Conservation (phyloP, 352 stramenopile genomes). For the Phytophthora idaei region DNA sequence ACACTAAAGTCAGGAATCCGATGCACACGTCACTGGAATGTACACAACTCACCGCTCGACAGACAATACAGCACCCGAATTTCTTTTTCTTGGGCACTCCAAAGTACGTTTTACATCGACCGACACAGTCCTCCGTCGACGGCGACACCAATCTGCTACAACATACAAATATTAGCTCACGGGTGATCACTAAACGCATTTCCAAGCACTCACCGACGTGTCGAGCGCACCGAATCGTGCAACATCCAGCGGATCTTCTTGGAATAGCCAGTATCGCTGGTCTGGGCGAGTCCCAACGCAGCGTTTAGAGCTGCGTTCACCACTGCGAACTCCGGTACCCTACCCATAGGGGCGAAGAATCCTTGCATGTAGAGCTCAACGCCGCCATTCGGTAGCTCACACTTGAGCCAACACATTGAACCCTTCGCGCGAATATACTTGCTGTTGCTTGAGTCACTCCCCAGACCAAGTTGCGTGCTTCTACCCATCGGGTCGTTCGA, state of each 20-base stretch:
- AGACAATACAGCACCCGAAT: constrained; percentile 45
- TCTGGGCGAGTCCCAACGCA: constrained; percentile 35
- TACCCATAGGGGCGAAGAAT: constrained; percentile 44
- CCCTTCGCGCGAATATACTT: constrained; percentile 39
- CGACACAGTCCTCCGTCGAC: constrained; percentile 34
- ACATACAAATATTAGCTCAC: constrained; percentile 2
- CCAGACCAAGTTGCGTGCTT: constrained; percentile 26
- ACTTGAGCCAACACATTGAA: constrained; percentile 52
- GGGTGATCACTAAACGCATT: neutral
- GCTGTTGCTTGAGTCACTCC: neutral
- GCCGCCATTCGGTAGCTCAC: constrained; percentile 38
- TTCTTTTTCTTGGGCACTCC: constrained; percentile 32
- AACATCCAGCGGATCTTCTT: constrained; percentile 61
- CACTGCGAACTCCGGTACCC: constrained; percentile 35
- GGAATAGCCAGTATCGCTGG: constrained; percentile 42
- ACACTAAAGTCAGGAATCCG: neutral
- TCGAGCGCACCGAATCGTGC: constrained; percentile 37
- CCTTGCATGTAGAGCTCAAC: constrained; percentile 51
- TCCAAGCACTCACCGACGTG: constrained; percentile 22
- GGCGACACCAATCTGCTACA: constrained; percentile 19
- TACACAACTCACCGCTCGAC: constrained; percentile 33
- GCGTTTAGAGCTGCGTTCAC: constrained; percentile 32
- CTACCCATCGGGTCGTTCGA: constrained; percentile 18
- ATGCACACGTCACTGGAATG: neutral
- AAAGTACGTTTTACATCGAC: constrained; percentile 42